Percentiles rank a stretch among this genome's conserved stretches.
phyloP scores from a whole-genome alignment of 2,329 filamentous ascomycete genomes.

The Epichloe uncinata region DNA sequence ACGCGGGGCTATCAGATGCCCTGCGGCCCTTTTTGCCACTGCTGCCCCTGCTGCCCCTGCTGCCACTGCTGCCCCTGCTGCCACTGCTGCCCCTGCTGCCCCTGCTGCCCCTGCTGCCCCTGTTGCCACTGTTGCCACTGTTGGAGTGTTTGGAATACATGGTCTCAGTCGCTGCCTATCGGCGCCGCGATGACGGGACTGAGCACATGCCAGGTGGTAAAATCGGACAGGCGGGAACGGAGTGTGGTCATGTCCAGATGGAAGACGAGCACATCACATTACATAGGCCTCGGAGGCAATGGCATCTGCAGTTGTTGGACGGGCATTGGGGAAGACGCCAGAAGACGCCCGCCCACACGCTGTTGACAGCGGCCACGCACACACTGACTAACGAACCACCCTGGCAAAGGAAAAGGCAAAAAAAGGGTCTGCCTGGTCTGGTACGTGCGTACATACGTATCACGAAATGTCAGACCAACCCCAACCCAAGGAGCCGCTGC shows the following conservation, averaged over 20 bases:
- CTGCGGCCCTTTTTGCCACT: constrained; percentile 13
- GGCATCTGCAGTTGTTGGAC: background rate
- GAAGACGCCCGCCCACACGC: background rate
- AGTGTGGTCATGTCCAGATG: background rate
- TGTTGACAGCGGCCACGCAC: background rate
- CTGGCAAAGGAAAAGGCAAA: background rate
- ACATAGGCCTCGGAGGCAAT: background rate
- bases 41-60: no score
- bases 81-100: background rate
- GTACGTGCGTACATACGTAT: no score
- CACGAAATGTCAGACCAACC: no score
- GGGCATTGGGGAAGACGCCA: background rate
- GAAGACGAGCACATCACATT: background rate
- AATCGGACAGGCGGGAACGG: background rate
- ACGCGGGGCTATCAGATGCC: constrained; percentile 9
- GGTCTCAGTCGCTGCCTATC: constrained; percentile 16
- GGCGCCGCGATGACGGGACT: constrained; percentile 13
- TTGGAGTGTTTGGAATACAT: constrained; percentile 12
- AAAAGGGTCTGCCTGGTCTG: no score
- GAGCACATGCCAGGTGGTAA: constrained; percentile 11
- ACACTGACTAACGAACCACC: background rate
- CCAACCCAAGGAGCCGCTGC: no score
- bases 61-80: constrained; percentile 11
- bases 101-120: constrained; percentile 10
- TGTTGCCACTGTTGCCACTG: constrained; percentile 8